Evolutionary conservation across 129 eudicot species (phyloP).

Genomic region (Logfia minima): DNA sequence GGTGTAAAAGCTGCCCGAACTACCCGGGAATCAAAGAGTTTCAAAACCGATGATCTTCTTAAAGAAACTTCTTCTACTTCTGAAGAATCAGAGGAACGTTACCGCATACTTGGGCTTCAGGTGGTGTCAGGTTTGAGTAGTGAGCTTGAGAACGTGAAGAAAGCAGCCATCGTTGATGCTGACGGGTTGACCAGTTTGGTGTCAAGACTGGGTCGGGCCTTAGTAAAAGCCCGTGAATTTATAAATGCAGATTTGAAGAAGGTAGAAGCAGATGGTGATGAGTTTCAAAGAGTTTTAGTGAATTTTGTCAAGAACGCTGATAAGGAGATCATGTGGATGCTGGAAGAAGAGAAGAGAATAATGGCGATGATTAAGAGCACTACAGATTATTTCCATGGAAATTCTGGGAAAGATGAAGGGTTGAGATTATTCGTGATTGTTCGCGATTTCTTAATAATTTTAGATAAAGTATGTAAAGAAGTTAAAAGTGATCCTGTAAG

Average conservation of each 20-base stretch:
- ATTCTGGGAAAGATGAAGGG: slow-evolving; percentile 83
- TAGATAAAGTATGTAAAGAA: slow-evolving; percentile 76
- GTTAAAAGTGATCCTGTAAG: slow-evolving; percentile 52
- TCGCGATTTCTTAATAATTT: slow-evolving; percentile 75
- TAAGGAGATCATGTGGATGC: slow-evolving; percentile 58
- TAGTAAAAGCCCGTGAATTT: slow-evolving; percentile 58
- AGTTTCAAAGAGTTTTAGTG: slow-evolving; percentile 56
- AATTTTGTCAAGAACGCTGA: slow-evolving; percentile 70
- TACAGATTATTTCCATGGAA: slow-evolving; percentile 89
- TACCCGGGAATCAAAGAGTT: slow-evolving; percentile 51
- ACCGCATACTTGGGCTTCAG: slow-evolving; percentile 70
- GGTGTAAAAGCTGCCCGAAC: slow-evolving; percentile 75
- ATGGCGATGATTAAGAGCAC: slow-evolving; percentile 74
- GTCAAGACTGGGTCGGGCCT: slow-evolving; percentile 53
- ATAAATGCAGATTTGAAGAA: slow-evolving; percentile 60
- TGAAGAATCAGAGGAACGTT: slow-evolving; percentile 64
- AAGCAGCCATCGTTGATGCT: slow-evolving; percentile 75
- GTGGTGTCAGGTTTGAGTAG: slow-evolving; percentile 70
- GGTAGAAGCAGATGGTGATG: slow-evolving; percentile 51
- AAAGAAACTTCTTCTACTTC: slow-evolving; percentile 43
- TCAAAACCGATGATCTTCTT: slow-evolving; percentile 62
- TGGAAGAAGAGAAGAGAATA: slow-evolving; percentile 85
- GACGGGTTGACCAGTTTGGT: slow-evolving; percentile 69
- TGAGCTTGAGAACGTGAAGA: slow-evolving; percentile 76
- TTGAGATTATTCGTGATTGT: slow-evolving; percentile 77